Evolutionary conservation across 768 basidiomycete genomes (phyloP), one percentile per base, ranked within the genome.

Genomic region (Psilocybe tampanensis): DNA sequence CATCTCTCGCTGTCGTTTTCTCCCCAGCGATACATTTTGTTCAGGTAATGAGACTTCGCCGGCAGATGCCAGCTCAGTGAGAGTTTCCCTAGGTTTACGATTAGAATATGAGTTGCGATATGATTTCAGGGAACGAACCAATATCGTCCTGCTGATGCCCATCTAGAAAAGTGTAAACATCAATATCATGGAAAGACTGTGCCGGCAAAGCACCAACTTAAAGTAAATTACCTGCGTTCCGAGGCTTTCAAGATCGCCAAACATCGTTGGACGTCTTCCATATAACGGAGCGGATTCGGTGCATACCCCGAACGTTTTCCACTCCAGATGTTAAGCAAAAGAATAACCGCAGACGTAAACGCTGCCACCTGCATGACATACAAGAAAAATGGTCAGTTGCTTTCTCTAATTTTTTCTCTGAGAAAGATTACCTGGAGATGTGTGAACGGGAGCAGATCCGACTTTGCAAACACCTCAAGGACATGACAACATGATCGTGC

Each of bases 401-500:
- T 9, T 29, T 29, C 5, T 29, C 29, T 29, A 9, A 29, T 9
- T 29, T 29, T 29, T 29, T 9, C 15, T 17, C 15, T 44, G 24
- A 41, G 45, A 3, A n/a, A 26, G 17, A 24, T 45, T 60, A 78
- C 81, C 68, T 78, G 76, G 33, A 76, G 41, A 4, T 67, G 62
- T 2, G 75, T 70, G 41, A 75, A 47, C 2, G 75, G 75, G 26
- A 74, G 56, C 3, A 64, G 53, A 24, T 70, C 65, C 12, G 74
- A 69, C 55, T 65, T 69, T 44, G 77, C 71, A 60, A 76, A 74
- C 50, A 72, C 58, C 71, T 92, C 90, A n/a, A 89, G 69, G 23
- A 94, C 80, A 65, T 88, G 89, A 41, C 82, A 83, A 57, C 83
- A 87, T 1, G 89, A 90, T 8, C 90, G 78, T 1, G 93, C 89